phyloP scores from a whole-genome alignment of 768 basidiomycete genomes.

The Daedalea quercina region DNA sequence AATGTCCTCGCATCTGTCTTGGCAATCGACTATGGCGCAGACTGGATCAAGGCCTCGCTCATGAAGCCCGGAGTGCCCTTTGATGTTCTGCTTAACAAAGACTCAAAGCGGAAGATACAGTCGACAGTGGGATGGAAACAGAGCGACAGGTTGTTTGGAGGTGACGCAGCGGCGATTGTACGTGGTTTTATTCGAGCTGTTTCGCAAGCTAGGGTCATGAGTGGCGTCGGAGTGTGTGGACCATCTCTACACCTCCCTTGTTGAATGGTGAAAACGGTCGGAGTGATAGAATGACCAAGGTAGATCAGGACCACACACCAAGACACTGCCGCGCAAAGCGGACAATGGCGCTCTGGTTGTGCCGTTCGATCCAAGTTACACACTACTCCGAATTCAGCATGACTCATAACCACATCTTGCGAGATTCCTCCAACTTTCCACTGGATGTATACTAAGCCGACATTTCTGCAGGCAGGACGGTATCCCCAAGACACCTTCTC shows the following conservation, averaged over 20 bases:
- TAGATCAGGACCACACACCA: no score
- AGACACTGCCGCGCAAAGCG: no score
- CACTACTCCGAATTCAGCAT: no score
- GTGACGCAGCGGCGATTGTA: constrained; percentile 85
- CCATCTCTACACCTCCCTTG: no score
- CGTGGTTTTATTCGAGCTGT: no score
- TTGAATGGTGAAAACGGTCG: no score
- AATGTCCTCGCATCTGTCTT: constrained; percentile 61
- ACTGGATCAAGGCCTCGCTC: constrained; percentile 94
- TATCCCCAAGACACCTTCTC: constrained; percentile 87
- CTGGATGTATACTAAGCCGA: neutral
- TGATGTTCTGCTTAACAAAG: constrained; percentile 93
- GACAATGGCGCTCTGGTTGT: no score
- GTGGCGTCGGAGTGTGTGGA: no score
- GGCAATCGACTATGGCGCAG: constrained; percentile 97
- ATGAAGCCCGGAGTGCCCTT: constrained; percentile 50
- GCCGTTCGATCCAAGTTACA: no score
- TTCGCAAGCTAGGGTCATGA: no score
- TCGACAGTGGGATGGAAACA: constrained; percentile 89
- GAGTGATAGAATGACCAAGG: no score
- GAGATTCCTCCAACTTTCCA: neutral
- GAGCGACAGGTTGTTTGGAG: constrained; percentile 82
- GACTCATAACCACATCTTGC: no score
- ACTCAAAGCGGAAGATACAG: constrained; percentile 94
- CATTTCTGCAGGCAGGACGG: constrained; percentile 64